Evolutionary conservation across 2,329 filamentous ascomycete species (phyloP).

Genomic region (Epichloe scottii): DNA sequence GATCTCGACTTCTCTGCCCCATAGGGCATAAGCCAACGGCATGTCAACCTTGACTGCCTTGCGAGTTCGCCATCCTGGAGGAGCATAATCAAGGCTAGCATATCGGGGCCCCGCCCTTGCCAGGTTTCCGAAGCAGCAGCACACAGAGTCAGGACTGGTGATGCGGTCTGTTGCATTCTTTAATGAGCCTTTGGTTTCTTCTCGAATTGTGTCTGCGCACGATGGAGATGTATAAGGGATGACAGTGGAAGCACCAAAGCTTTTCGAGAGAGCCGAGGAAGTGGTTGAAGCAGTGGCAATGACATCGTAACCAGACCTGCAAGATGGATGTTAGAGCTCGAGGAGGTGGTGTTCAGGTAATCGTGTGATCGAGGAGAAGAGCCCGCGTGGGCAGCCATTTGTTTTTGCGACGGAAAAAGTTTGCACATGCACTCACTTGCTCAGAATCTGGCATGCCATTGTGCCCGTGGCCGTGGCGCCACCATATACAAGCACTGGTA

Average conservation of each 20-base stretch:
- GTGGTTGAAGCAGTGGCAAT: not conserved
- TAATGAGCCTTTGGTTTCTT: not conserved
- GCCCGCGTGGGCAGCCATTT: not conserved
- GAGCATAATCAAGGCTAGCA: not conserved
- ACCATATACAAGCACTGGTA: slow-evolving; percentile 18
- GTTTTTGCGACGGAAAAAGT: not conserved
- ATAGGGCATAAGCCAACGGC: not conserved
- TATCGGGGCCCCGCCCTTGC: not conserved
- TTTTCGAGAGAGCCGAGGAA: not conserved
- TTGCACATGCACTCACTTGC: slow-evolving; percentile 8
- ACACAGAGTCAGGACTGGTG: not conserved
- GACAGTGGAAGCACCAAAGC: not conserved
- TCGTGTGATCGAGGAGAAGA: too few species aligned
- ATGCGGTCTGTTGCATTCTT: not conserved
- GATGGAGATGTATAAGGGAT: not conserved
- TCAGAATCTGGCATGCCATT: slow-evolving; percentile 17
- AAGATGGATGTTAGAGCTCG: not conserved
- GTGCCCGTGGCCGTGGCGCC: slow-evolving; percentile 17
- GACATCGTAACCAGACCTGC: slow-evolving; percentile 1
- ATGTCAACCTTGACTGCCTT: slow-evolving; percentile 47
- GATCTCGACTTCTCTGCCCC: not conserved
- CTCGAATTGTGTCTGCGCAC: not conserved
- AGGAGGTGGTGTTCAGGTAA: too few species aligned
- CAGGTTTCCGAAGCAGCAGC: not conserved
- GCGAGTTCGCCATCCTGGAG: not conserved